phyloP scores from a whole-genome alignment of 78 protist species.

The Protostelium mycophagum region DNA sequence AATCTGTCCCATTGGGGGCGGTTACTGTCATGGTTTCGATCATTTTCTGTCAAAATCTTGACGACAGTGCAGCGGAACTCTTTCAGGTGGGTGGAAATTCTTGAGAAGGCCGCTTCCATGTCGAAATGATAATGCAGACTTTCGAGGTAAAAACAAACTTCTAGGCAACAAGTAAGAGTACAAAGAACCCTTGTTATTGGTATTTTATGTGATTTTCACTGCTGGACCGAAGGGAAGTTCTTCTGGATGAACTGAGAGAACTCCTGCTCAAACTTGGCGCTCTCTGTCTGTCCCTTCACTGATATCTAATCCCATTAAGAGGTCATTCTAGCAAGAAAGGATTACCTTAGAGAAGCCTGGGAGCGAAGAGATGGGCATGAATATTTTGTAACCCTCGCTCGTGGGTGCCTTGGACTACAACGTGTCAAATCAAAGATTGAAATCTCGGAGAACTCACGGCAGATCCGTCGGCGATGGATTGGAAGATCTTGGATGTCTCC shows the following conservation, averaged over 20 bases:
- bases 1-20: too few species aligned
- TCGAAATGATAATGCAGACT: too few species aligned
- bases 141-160: too few species aligned
- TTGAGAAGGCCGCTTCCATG: too few species aligned
- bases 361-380: neutral
- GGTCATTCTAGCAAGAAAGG: neutral
- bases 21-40: too few species aligned
- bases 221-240: neutral
- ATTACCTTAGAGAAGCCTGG: neutral
- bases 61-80: too few species aligned
- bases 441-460: neutral
- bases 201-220: too few species aligned
- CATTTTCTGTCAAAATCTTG: too few species aligned
- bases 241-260: neutral
- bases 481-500: neutral
- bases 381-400: neutral
- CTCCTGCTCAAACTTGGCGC: neutral
- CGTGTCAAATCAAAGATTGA: neutral
- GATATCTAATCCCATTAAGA: neutral
- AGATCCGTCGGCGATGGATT: neutral
- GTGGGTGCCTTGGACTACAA: neutral
- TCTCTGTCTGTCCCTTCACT: neutral
- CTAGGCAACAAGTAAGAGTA: too few species aligned
- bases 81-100: too few species aligned
- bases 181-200: too few species aligned